phyloP scores from a whole-genome alignment of 192 early-diverging fungal species.

The Coemansia sp. region DNA sequence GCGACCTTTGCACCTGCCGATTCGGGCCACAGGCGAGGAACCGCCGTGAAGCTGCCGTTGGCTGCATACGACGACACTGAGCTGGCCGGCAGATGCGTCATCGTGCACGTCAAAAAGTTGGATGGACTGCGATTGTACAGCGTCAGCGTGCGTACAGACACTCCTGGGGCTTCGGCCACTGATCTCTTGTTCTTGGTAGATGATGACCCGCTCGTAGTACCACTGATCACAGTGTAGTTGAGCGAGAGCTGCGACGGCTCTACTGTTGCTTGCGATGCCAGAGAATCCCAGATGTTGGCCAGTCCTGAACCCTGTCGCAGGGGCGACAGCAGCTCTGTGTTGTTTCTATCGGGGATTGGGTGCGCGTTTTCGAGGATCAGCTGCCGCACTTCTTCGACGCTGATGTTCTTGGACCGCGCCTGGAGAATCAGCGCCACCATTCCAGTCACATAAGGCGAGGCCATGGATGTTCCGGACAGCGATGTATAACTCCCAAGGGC shows the following conservation, averaged over 20 bases:
- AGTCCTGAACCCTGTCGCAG: constrained; percentile 51
- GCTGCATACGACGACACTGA: constrained; percentile 46
- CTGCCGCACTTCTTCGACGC: constrained; percentile 31
- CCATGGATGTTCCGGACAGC: constrained; percentile 69
- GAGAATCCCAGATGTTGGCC: constrained; percentile 42
- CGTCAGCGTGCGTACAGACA: constrained; percentile 24
- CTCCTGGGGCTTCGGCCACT: not conserved
- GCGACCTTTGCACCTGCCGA: constrained; percentile 5
- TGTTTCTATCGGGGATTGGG: constrained; percentile 31
- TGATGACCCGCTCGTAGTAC: not conserved
- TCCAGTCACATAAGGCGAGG: constrained; percentile 60
- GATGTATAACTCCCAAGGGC: constrained; percentile 57
- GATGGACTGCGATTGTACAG: constrained; percentile 40
- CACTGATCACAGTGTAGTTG: constrained; percentile 29
- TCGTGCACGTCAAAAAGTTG: constrained; percentile 36
- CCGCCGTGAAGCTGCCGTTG: constrained; percentile 46
- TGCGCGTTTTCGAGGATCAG: constrained; percentile 50
- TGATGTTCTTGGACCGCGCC: constrained; percentile 25
- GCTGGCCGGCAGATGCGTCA: constrained; percentile 44
- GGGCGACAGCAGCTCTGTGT: constrained; percentile 38
- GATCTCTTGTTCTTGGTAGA: too few species aligned
- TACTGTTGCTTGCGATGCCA: constrained; percentile 30
- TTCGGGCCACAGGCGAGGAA: constrained; percentile 45
- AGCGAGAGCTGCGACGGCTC: constrained; percentile 47
- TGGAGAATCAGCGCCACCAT: constrained; percentile 52